phyloP scores from a whole-genome alignment of 129 eudicot species.

The Escallonia herrerae region DNA sequence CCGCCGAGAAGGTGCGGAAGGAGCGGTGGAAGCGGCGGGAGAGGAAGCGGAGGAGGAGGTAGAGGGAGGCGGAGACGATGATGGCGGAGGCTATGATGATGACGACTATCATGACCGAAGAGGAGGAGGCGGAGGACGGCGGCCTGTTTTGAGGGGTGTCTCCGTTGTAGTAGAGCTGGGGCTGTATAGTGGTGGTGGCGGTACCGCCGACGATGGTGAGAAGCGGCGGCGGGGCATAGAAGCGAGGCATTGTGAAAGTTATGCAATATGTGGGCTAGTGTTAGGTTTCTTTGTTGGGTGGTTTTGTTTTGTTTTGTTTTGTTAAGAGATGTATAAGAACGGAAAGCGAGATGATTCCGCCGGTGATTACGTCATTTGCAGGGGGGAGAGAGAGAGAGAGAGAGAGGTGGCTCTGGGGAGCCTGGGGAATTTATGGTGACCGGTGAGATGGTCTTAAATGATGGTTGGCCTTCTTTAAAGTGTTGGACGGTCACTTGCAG shows the following conservation, averaged over 20 bases:
- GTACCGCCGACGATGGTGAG: conserved; percentile 8
- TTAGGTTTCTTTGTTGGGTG: neutral
- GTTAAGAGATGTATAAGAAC: no score
- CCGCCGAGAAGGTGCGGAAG: conserved; percentile 19
- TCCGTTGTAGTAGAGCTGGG: conserved; percentile 1
- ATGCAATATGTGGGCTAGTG: conserved; percentile 3
- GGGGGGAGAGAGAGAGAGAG: no score
- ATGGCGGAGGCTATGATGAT: conserved; percentile 59
- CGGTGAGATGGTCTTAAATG: no score
- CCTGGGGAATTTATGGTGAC: no score
- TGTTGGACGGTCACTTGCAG: no score
- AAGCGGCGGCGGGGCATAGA: neutral
- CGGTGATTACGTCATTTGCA: no score
- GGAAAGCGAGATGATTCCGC: no score
- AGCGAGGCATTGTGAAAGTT: neutral
- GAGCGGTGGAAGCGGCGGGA: conserved; percentile 54
- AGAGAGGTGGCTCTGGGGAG: no score
- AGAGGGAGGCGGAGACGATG: conserved; percentile 58
- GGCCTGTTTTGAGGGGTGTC: neutral
- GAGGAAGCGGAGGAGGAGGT: conserved; percentile 58
- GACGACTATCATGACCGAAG: conserved; percentile 37
- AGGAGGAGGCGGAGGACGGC: conserved; percentile 23
- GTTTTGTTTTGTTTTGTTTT: no score
- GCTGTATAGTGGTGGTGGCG: neutral
- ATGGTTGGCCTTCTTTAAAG: no score